Conservation (phyloP, 768 basidiomycete species). For the Suillus lakei region DNA sequence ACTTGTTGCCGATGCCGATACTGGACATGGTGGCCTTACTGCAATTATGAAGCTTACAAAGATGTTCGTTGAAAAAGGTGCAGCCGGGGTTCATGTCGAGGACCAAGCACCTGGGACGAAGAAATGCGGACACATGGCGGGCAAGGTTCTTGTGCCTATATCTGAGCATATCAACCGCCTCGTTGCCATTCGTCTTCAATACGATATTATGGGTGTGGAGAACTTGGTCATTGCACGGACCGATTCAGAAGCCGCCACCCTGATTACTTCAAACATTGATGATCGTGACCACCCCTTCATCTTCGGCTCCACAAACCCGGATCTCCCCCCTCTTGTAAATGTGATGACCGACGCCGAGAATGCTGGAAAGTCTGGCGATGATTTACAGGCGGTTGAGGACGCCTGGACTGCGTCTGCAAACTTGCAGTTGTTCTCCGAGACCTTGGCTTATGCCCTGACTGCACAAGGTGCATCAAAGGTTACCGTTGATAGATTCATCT, state of each 20-base stretch:
- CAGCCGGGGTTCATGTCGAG: constrained; percentile 97
- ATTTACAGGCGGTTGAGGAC: constrained; percentile 89
- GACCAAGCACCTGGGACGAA: constrained; percentile 98
- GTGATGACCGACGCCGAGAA: constrained; percentile 86
- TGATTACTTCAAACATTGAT: constrained; percentile 97
- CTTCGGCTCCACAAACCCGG: constrained; percentile 84
- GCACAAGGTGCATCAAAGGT: constrained; percentile 57
- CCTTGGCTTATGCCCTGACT: constrained; percentile 68
- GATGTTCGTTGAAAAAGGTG: constrained; percentile 98
- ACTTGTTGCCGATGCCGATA: constrained; percentile 96
- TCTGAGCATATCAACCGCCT: constrained; percentile 98
- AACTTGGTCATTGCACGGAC: constrained; percentile 94
- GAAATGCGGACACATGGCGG: constrained; percentile 95
- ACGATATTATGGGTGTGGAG: constrained; percentile 97
- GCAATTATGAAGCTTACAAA: constrained; percentile 98
- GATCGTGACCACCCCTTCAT: constrained; percentile 98
- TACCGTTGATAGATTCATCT: constrained; percentile 63
- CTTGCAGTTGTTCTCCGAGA: constrained; percentile 77
- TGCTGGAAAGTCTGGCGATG: constrained; percentile 77
- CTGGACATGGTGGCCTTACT: constrained; percentile 97
- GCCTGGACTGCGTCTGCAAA: constrained; percentile 81
- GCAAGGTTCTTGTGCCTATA: constrained; percentile 96
- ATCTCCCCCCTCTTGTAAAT: constrained; percentile 68
- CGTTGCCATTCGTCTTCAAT: constrained; percentile 95
- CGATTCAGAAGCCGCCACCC: constrained; percentile 96